Evolutionary conservation across 208 protist genomes (phyloP), one percentile per base, ranked within the genome.

Genomic region (Cochliopodium minus): DNA sequence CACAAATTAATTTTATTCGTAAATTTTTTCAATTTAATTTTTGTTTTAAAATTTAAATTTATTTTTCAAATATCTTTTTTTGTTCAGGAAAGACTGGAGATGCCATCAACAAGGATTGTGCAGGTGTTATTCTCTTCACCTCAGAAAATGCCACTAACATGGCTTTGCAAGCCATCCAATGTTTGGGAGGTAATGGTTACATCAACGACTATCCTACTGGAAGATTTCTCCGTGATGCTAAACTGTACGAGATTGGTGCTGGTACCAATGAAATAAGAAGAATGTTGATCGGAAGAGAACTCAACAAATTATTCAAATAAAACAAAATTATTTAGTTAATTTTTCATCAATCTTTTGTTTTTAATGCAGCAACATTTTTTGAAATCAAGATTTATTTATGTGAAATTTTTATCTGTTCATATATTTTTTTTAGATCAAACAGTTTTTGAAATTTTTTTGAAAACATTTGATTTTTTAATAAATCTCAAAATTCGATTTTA

Each of bases 181-280:
- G 86, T 69, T 86, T 87, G 25, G 82, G 84, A 28, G 84, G 81
- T 46, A 87, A 86, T 55, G 84, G 84, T 43, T 90, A 82, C 69
- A 90, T 81, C 69, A 83, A 81, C 15, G 81, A 82, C 9, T 91
- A 88, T 69, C 85, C 85, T 28, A 79, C 88, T n/a, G 85, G 88
- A 67, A 91, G 88, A 69, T 74, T 91, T 11, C 84, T 84, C 66
- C 73, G 83, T 30, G 85, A 91, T 56, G 73, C 69, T 26, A 89
- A 88, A 73, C 83, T 91, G 61, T 88, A 82, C 70, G 83, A 83
- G 45, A 86, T 91, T 51, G 88, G 88, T 72, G 85, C 88, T 64
- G 85, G 82, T 62, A 90, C 82, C 1, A 78, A 67, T 43, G 73
- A 89, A 69, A 88, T 91, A 59, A 80, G 88, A 70, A 71, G 77